Base-by-base conservation (phyloP, 2,329 filamentous ascomycete genomes). In the Phyllosticta capitalensis region DNA sequence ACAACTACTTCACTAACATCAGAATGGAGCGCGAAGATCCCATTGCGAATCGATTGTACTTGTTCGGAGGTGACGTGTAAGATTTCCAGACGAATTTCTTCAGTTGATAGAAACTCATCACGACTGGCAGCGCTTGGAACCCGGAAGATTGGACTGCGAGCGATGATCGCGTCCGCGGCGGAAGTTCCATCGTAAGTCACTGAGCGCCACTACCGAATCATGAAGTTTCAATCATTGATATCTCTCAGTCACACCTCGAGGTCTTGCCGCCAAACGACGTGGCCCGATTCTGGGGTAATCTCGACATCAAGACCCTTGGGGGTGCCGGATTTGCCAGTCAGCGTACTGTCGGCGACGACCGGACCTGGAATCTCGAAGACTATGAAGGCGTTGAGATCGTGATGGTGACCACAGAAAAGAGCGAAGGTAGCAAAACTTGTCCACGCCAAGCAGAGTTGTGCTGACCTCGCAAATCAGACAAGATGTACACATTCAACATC, bases 281-380 rank as follows among this genome's bases (percentile, higher is more conserved):
- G 4, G 82, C 79, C 3, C 71, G 70, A 9, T 91, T 92, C 74
- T 74, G 82, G 63, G 89, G 90, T 2, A 77, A 78, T 22, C 79
- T 94, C 20, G 89, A 94, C 72, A 90, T 86, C 63, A 80, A 79
- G 57, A 84, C 88, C 0, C 82, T 94, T 0, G 89, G 89, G 24
- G 89, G 88, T 28, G 89, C 90, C 0, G 90, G 90, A 5, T 94
- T 95, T 68, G 89, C 89, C 9, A 89, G 86, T 4, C 90, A 92
- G 69, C 82, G 86, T 53, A 90, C 86, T 4, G 79, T 78, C 3
- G 72, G 72, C 48, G 82, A 84, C 7, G 74, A 80, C 48, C 72
- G 78, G 14, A 73, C 74, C 22, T 88, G 87, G 81, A 81, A 94
- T 66, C 73, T 94, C 7, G 81, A 80, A 1, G 67, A 65, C 10